Evolutionary conservation across 768 basidiomycete genomes (phyloP).

Genomic region (Hypholoma sublateritium): DNA sequence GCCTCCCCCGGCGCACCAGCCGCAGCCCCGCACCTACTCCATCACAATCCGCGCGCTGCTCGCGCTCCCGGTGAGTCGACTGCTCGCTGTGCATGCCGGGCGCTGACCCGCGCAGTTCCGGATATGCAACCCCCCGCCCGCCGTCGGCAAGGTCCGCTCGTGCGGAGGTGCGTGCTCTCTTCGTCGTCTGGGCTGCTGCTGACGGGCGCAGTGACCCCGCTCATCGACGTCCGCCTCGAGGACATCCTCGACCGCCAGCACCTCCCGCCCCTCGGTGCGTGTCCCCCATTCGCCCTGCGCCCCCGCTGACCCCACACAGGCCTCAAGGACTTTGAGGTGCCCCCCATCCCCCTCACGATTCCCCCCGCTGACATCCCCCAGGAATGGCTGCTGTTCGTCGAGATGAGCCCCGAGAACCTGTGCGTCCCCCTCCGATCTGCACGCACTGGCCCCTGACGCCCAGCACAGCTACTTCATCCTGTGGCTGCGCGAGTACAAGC

Average conservation of each 20-base stretch:
- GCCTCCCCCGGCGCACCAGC: neutral
- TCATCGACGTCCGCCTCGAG: conserved; percentile 66
- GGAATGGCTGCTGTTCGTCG: conserved; percentile 82
- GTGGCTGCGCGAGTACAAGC: conserved; percentile 76
- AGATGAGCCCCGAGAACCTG: conserved; percentile 75
- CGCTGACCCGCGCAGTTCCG: conserved; percentile 35
- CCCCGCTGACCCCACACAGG: conserved; percentile 32
- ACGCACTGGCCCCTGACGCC: conserved; percentile 9
- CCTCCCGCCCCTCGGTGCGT: conserved; percentile 69
- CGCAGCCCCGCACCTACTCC: conserved; percentile 21
- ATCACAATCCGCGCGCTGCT: conserved; percentile 19
- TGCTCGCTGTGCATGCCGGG: neutral
- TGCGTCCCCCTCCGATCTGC: conserved; percentile 29
- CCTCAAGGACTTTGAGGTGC: conserved; percentile 68
- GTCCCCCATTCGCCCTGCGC: neutral
- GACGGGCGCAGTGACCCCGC: conserved; percentile 51
- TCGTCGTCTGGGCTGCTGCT: conserved; percentile 8
- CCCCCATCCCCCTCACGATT: neutral
- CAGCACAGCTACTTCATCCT: conserved; percentile 68
- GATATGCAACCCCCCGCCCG: conserved; percentile 67
- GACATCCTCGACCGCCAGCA: conserved; percentile 77
- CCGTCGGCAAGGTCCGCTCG: conserved; percentile 67
- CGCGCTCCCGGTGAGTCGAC: conserved; percentile 20
- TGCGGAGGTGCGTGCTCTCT: conserved; percentile 43
- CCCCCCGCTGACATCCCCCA: conserved; percentile 22